Conservation (phyloP, 371 early-diverging fungal genomes). For the Gilbertella persicaria region DNA sequence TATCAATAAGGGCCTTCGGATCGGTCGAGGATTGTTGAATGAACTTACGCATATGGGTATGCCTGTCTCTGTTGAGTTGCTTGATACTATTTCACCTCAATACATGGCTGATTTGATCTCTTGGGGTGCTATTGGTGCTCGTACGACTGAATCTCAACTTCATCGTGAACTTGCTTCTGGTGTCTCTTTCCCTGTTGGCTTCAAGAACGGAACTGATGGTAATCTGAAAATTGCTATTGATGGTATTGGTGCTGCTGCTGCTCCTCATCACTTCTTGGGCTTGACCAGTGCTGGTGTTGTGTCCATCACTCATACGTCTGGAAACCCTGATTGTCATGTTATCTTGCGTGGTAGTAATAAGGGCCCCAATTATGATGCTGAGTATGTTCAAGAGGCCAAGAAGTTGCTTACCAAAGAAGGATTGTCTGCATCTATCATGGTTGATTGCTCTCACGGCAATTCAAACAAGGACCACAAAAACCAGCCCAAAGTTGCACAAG, state of each 20-base stretch:
- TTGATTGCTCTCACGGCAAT: conserved; percentile 87
- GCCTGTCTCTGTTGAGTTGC: conserved; percentile 86
- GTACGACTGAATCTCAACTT: conserved; percentile 92
- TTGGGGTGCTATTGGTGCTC: conserved; percentile 96
- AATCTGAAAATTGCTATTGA: conserved; percentile 85
- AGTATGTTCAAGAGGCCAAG: conserved; percentile 50
- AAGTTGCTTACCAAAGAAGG: conserved; percentile 56
- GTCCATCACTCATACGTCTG: conserved; percentile 85
- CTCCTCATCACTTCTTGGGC: conserved; percentile 88
- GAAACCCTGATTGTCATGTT: conserved; percentile 64
- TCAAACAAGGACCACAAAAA: conserved; percentile 72
- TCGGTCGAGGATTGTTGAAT: conserved; percentile 59
- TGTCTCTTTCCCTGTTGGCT: conserved; percentile 91
- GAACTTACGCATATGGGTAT: conserved; percentile 79
- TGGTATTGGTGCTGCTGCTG: conserved; percentile 86
- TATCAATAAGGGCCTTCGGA: conserved; percentile 89
- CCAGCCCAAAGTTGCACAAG: conserved; percentile 62
- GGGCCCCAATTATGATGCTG: conserved; percentile 82
- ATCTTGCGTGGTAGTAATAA: conserved; percentile 71
- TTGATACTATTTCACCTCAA: conserved; percentile 95
- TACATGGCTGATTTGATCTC: conserved; percentile 89
- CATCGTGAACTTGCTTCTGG: conserved; percentile 96
- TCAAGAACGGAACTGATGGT: conserved; percentile 95
- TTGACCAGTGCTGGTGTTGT: conserved; percentile 92
- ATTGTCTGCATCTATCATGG: conserved; percentile 62